Percentiles rank a stretch among this genome's conserved stretches.
These are phyloP conservation scores for Podospora conica DNA, from an alignment of 495 filamentous ascomycete species.

Conservation along the genomic window DNA sequence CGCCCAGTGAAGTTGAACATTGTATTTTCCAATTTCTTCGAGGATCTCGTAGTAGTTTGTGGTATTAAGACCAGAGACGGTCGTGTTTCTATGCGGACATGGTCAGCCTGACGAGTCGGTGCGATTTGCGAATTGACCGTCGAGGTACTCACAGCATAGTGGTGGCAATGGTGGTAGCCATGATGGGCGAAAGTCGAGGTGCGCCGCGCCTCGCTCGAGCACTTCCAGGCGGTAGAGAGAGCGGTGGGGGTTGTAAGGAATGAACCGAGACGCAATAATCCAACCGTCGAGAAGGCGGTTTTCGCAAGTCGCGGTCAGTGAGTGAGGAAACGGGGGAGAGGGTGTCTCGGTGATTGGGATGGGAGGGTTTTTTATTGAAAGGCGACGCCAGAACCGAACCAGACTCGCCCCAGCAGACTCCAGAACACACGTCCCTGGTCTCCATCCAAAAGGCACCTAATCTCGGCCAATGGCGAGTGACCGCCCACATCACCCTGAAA, in stretches of 20 bases:
- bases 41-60: slow-evolving; percentile 74
- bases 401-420: neutral
- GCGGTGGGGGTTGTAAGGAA: neutral
- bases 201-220: neutral
- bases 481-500: slow-evolving; percentile 13
- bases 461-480: slow-evolving; percentile 7
- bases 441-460: neutral
- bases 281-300: neutral
- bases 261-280: neutral
- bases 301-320: slow-evolving; percentile 14
- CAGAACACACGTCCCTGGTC: neutral
- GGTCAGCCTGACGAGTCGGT: slow-evolving; percentile 19
- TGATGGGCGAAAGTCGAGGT: slow-evolving; percentile 4
- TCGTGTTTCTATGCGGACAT: slow-evolving; percentile 32
- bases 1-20: slow-evolving; percentile 75
- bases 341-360: slow-evolving; percentile 15
- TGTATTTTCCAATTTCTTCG: slow-evolving; percentile 79
- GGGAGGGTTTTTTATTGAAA: slow-evolving; percentile 24
- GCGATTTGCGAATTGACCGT: neutral
- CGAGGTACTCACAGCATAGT: slow-evolving; percentile 30
- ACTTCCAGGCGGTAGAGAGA: neutral
- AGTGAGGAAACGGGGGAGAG: slow-evolving; percentile 5
- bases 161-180: slow-evolving; percentile 29
- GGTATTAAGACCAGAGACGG: slow-evolving; percentile 41
- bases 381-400: slow-evolving; percentile 3